Evolutionary conservation across 2,329 filamentous ascomycete genomes (phyloP), one percentile per base, ranked within the genome.

Genomic region (Teratosphaeriaceae sp.): DNA sequence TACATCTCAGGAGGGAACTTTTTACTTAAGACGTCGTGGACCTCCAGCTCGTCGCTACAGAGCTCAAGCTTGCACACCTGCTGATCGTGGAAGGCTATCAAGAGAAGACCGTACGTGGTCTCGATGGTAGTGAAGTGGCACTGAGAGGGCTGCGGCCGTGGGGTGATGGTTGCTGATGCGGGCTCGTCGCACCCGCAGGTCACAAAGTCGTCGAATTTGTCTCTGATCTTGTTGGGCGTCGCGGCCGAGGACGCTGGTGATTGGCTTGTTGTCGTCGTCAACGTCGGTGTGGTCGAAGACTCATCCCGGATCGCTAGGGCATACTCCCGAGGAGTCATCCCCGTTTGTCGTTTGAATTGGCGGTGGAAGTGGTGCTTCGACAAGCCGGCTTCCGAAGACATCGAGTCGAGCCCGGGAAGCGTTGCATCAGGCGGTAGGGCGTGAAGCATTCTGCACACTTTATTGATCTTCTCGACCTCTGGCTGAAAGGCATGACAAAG

Each of bases 321-420:
- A 50, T 66, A 70, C 49, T 66, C 64, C 26, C 69, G 70, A 3
- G 73, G 74, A 36, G 76, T 79, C 36, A 72, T 46, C 9, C 76
- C 74, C n/a, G 69, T 70, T 37, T 67, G 69, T 53, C 69, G 70
- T 59, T 77, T 80, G 54, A 80, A 80, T 3, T 76, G 68, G 19
- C 76, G 70, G 52, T 78, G 74, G 39, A 80, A 76, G 54, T 80
- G 76, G 60, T 76, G 72, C 40, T 75, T 73, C 8, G 75, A 77
- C 27, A 79, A 58, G 0, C 72, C 72, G 4, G 72, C 72, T 53
- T 67, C 65, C 33, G 57, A 64, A 6, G 76, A 76, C 55, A 80
- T 62, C 18, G 68, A 63, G 23, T 70, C 65, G 38, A 77, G 50
- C 34, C 61, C 68, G 45, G 65, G 65, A 45, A 30, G 46, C 47